Evolutionary conservation across 192 early-diverging fungal genomes (phyloP).

Genomic region (Linnemannia hyalina): DNA sequence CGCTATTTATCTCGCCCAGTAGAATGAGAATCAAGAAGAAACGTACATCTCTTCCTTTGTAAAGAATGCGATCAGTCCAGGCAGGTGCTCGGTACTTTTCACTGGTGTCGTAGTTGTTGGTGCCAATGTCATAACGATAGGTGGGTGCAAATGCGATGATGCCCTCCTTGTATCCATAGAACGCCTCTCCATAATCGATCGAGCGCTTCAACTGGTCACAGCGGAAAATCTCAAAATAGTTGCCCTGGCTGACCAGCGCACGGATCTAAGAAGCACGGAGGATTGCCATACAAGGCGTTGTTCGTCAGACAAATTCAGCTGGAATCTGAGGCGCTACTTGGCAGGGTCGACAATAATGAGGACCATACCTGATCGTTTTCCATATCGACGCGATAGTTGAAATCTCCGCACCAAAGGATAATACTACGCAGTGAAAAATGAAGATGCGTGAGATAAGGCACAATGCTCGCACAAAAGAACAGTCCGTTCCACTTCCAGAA

Average conservation of each 20-base stretch:
- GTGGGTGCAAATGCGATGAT: constrained; percentile 80
- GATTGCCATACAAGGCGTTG: not conserved
- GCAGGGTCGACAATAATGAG: no score
- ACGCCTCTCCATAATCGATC: constrained; percentile 73
- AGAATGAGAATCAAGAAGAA: constrained; percentile 26
- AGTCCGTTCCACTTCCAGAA: no score
- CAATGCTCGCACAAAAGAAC: not conserved
- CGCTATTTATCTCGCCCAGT: not conserved
- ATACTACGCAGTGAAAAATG: constrained; percentile 41
- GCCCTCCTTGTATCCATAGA: constrained; percentile 84
- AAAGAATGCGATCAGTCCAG: constrained; percentile 71
- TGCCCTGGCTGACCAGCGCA: constrained; percentile 26
- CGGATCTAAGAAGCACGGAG: constrained; percentile 2
- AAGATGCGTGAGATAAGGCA: not conserved
- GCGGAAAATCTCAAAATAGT: constrained; percentile 51
- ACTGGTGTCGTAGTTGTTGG: constrained; percentile 78
- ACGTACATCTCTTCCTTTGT: constrained; percentile 64
- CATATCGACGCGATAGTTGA: constrained; percentile 91
- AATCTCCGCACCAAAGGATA: constrained; percentile 91
- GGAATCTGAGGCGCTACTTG: not conserved
- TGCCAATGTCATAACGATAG: constrained; percentile 86
- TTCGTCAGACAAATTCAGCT: not conserved
- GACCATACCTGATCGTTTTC: constrained; percentile 76
- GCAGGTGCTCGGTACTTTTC: constrained; percentile 53
- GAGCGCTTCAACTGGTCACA: constrained; percentile 63